Evolutionary conservation across 441 rosid species (phyloP), one percentile per base, ranked within the genome.

Genomic region (Rhodomyrtus psidioides): DNA sequence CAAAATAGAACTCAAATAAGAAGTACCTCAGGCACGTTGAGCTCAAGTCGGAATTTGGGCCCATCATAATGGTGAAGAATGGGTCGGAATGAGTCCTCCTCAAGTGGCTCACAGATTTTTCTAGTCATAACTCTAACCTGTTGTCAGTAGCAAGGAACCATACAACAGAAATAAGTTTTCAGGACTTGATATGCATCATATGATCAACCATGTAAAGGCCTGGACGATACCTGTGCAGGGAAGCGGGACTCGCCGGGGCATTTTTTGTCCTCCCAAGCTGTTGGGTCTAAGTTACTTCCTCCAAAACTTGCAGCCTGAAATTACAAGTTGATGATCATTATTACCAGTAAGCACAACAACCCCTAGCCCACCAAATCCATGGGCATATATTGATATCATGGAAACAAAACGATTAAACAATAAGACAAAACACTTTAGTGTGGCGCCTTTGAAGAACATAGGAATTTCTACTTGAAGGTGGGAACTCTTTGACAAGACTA

Each of bases 231-330:
- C 88, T 84, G 86, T 44, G 85, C 83, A 65, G 88, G 88, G 81
- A 88, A 86, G 30, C 88, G 84, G 13, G 90, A 84, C 55, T 84
- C 88, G 12, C 88, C 88, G 34, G 60, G 85, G 55, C 88, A 88
- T 57, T 88, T 88, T 39, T 86, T 88, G 58, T 88, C 90, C 86
- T 88, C 88, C 90, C 88, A 88, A 9, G 90, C 90, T 34, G 90
- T 86, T 12, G 88, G 87, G 30, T 88, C 90, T 24, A 88, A 82
- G 86, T 88, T 88, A 82, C 85, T 81, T 24, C 90, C 90, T 57
- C 90, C 88, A 54, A 88, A 88, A 82, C 90, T 84, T 46, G 81
- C 87, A 70, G 90, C 90, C 90, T 88, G 59, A 42, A 84, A 84
- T 34, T 10, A 70, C 79, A 12, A 21, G 79, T 34, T 3, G 8